Base-by-base conservation (phyloP, 208 protist genomes). In the Chromosphaera perkinsii region DNA sequence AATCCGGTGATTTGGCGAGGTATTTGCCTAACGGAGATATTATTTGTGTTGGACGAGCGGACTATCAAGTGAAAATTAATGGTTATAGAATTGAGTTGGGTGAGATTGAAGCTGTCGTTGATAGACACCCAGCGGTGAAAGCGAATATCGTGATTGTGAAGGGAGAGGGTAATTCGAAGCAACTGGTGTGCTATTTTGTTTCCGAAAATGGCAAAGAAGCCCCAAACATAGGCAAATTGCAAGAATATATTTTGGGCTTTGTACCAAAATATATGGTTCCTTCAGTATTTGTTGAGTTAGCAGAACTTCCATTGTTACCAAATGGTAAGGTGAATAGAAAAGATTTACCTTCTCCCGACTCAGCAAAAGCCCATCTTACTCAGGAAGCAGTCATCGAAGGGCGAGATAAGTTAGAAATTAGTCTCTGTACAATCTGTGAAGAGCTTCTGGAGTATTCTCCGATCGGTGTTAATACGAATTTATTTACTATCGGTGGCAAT, bases 11-110 rank as follows among this genome's bases (percentile, higher is more conserved):
- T 31, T 33, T 63, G 22, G 57, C 57, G 12, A n/a, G 37, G 1
- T 63, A 22, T 10, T 51, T 22, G 0, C 37, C 43, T 14, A 39
- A 63, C 12, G 57, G 57, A 32, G 57, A 63, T 10, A 49, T 63
- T 7, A 31, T 63, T 27, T 63, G 57, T 27, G 43, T 31, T 48
- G 57, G 57, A 12, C 32, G 57, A 9, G 27, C 57, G 5, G 57
- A 63, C 24, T 63, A 63, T 32, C 57, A 63, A 24, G 57, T 63
- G 17, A 60, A 60, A 24, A 60, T 60, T 24, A 60, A 60, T 42
- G 54, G 54, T 40, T 60, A 42, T 32, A n/a, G 54, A 12, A 60
- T 60, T 24, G 54, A 60, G 32, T 42, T 60, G 0, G 54, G 54
- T 10, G 54, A 60, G 29, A 60, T 60, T 40, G 54, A 60, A 32